A percentile compares a stretch with the other conserved stretches of the same genome.
phyloP scores from a whole-genome alignment of 768 basidiomycete species.

The Polyporus arcularius region DNA sequence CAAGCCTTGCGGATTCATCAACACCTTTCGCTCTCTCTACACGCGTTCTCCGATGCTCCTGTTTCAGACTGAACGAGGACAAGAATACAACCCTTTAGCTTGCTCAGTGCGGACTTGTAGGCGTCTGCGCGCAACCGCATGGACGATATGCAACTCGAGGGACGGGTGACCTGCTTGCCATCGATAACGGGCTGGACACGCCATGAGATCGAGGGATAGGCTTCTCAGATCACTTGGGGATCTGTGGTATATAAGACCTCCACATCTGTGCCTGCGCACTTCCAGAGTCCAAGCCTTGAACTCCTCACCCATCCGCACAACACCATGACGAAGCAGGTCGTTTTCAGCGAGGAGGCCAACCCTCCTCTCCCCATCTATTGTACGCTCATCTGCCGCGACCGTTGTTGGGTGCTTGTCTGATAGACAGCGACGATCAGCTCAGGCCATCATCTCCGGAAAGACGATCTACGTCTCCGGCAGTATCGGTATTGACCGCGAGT shows the following conservation, averaged over 20 bases:
- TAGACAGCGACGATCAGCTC: slow-evolving; percentile 28
- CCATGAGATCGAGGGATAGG: not conserved
- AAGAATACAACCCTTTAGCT: too few relatives aligned
- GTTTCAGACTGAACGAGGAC: too few relatives aligned
- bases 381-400: slow-evolving; percentile 6
- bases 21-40: too few relatives aligned
- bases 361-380: slow-evolving; percentile 39
- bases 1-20: too few relatives aligned
- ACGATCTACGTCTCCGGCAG: slow-evolving; percentile 43
- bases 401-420: not conserved
- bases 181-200: not conserved
- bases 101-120: not conserved
- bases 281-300: not conserved
- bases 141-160: not conserved
- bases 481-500: slow-evolving; percentile 36
- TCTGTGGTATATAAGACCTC: not conserved
- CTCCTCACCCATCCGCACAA: not conserved
- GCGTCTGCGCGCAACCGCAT: not conserved
- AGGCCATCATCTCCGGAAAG: slow-evolving; percentile 37
- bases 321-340: slow-evolving; percentile 32
- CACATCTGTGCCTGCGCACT: not conserved
- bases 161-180: not conserved
- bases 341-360: slow-evolving; percentile 33
- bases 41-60: too few relatives aligned
- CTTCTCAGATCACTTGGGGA: not conserved